Evolutionary conservation across 1,284 basidiomycete genomes (phyloP).

Genomic region (Somion occarium): DNA sequence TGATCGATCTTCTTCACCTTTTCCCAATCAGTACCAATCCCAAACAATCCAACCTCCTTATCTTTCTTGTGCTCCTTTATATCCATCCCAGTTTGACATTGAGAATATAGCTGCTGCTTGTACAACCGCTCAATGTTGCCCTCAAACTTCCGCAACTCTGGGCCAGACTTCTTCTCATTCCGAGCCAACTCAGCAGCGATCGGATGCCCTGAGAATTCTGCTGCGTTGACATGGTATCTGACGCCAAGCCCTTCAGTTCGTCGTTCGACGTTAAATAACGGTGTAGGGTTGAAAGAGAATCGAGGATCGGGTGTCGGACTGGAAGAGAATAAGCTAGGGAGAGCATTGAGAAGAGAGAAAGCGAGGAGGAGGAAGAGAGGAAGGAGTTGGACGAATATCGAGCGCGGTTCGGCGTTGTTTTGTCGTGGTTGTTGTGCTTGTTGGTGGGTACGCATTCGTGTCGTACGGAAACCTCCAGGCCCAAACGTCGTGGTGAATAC

Average conservation of each 20-base stretch:
- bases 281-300: slow-evolving; percentile 66
- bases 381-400: slow-evolving; percentile 77
- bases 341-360: slow-evolving; percentile 81
- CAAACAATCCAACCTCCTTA: slow-evolving; percentile 80
- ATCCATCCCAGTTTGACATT: slow-evolving; percentile 67
- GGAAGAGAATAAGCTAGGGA: slow-evolving; percentile 74
- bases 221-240: slow-evolving; percentile 82
- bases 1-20: slow-evolving; percentile 67
- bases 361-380: slow-evolving; percentile 82
- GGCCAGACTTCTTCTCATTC: slow-evolving; percentile 38
- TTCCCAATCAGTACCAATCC: slow-evolving; percentile 85
- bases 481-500: slow-evolving; percentile 79
- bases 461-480: slow-evolving; percentile 70
- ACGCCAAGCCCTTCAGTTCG: slow-evolving; percentile 67
- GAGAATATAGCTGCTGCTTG: slow-evolving; percentile 61
- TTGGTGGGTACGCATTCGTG: slow-evolving; percentile 40
- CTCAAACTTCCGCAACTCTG: slow-evolving; percentile 52
- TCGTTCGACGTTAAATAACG: slow-evolving; percentile 60
- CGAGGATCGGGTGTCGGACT: slow-evolving; percentile 72
- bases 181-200: slow-evolving; percentile 69
- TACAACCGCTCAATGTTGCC: slow-evolving; percentile 67
- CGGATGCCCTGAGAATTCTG: slow-evolving; percentile 74
- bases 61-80: slow-evolving; percentile 64
- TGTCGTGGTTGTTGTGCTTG: slow-evolving; percentile 29
- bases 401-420: slow-evolving; percentile 50